Conservation (phyloP, 176 grass and related monocot genomes). For the Zea luxurians region DNA sequence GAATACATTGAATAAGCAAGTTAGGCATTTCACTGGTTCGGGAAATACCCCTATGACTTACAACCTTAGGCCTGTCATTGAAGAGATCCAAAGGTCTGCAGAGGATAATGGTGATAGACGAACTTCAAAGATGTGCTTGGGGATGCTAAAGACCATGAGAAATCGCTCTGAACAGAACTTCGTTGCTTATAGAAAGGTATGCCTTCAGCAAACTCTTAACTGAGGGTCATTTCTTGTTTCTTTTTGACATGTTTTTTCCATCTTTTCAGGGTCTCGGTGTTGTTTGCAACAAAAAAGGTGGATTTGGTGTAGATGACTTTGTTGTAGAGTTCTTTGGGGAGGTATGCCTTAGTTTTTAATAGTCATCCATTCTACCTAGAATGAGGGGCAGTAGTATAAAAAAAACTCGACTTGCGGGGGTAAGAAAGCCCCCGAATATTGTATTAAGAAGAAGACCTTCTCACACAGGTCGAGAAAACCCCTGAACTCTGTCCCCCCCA, state of each 20-base stretch:
- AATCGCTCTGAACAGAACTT: slow-evolving; percentile 80
- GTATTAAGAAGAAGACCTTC: too few species aligned
- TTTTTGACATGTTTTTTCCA: slow-evolving; percentile 25
- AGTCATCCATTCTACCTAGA: not conserved
- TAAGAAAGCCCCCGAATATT: too few species aligned
- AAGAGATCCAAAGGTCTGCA: slow-evolving; percentile 74
- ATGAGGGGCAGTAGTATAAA: not conserved
- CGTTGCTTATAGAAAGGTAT: slow-evolving; percentile 97
- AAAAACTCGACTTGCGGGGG: too few species aligned
- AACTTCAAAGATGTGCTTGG: slow-evolving; percentile 70
- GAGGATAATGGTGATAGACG: slow-evolving; percentile 67
- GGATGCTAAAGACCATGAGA: slow-evolving; percentile 69
- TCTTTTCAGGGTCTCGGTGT: slow-evolving; percentile 90
- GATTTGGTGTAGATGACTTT: slow-evolving; percentile 85
- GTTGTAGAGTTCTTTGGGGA: slow-evolving; percentile 95
- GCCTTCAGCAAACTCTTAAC: slow-evolving; percentile 16
- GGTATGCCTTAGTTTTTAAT: slow-evolving; percentile 49
- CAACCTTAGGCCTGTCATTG: slow-evolving; percentile 73
- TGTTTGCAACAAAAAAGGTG: slow-evolving; percentile 90
- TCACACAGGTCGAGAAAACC: too few species aligned
- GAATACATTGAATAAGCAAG: slow-evolving; percentile 90
- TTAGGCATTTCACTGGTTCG: slow-evolving; percentile 76
- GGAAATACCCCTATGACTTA: slow-evolving; percentile 97
- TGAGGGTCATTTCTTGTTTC: slow-evolving; percentile 21
- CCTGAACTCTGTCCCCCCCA: too few species aligned